Base-by-base conservation (phyloP, 805 yeast species). In the Kregervanrija delftensis region DNA sequence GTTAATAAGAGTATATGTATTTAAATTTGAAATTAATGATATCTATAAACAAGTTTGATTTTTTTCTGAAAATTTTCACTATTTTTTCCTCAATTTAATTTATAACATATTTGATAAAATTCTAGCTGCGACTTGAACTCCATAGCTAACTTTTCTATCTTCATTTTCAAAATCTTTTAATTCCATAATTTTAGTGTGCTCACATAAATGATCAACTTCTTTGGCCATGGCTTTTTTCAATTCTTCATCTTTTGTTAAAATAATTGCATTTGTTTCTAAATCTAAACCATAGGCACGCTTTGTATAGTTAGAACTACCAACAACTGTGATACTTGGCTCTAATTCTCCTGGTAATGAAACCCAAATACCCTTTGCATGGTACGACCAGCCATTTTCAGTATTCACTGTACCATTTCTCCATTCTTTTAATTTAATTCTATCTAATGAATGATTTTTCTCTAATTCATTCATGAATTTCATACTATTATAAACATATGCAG, bases 311-410 rank as follows among this genome's bases (percentile, higher is more conserved):
- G 97, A 88, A 1, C 96, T 86, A 0, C 99, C 99, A 41, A 93
- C 73, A 6, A 90, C 78, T 0, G 96, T 86, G 11, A 87, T 65
- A 14, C 83, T 72, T 1, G 97, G 96, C 11, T 59, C 57, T 0
- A 54, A 49, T 39, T 79, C 83, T 2, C 65, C 71, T 0, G 88
- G 84, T 11, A 70, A 68, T 8, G 77, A 70, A 0, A 86, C 65
- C 98, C 98, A 93, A 4, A 91, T 67, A 1, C 99, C 99, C 60
- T 93, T 93, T 11, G 99, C 98, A 59, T 93, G 99, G 62, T 93
- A 93, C 0, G 97, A 86, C 98, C 99, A 91, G 1, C 99, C 99
- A 30, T 71, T 74, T 0, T 81, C 75, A 8, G 84, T 76, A 58
- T 88, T 87, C 3, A 88, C 96, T 3, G 79, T 68, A 1, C 99